Conservation (phyloP, 2,329 filamentous ascomycete species). For the Acrocalymma vagum region DNA sequence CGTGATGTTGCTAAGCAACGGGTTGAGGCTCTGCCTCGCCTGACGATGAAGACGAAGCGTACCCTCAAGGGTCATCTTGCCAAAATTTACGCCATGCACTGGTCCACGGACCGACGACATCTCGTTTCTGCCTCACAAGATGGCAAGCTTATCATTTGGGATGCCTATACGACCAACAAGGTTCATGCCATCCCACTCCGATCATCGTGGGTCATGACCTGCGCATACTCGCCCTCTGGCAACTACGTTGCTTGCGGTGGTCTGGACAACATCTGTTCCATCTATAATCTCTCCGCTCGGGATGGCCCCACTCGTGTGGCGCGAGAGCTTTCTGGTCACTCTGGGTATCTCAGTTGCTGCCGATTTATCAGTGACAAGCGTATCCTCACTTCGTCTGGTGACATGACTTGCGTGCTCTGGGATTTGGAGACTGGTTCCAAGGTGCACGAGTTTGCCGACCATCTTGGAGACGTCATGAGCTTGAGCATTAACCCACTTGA, state of each 20-base stretch:
- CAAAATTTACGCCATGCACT: conserved; percentile 99
- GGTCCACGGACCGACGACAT: conserved; percentile 97
- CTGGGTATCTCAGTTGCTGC: conserved; percentile 97
- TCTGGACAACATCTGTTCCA: conserved; percentile 99
- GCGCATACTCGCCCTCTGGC: conserved; percentile 96
- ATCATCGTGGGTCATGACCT: conserved; percentile 99
- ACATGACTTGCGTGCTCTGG: conserved; percentile 99
- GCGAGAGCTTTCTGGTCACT: conserved; percentile 94
- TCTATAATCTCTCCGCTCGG: conserved; percentile 97
- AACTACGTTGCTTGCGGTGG: conserved; percentile 99
- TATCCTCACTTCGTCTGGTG: conserved; percentile 96
- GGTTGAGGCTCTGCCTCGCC: conserved; percentile 89
- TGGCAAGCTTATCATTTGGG: conserved; percentile 99
- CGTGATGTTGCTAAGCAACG: conserved; percentile 91
- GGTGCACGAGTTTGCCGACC: conserved; percentile 97
- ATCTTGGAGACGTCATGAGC: conserved; percentile 99
- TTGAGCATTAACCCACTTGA: conserved; percentile 99
- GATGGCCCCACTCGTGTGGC: conserved; percentile 98
- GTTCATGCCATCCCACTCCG: conserved; percentile 97
- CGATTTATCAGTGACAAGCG: conserved; percentile 98
- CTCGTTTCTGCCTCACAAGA: conserved; percentile 98
- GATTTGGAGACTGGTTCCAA: conserved; percentile 98
- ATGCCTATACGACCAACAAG: conserved; percentile 99
- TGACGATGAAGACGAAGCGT: conserved; percentile 96
- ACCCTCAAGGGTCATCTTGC: conserved; percentile 97